Conservation (phyloP, 805 yeast species). For the Candida railenensis region DNA sequence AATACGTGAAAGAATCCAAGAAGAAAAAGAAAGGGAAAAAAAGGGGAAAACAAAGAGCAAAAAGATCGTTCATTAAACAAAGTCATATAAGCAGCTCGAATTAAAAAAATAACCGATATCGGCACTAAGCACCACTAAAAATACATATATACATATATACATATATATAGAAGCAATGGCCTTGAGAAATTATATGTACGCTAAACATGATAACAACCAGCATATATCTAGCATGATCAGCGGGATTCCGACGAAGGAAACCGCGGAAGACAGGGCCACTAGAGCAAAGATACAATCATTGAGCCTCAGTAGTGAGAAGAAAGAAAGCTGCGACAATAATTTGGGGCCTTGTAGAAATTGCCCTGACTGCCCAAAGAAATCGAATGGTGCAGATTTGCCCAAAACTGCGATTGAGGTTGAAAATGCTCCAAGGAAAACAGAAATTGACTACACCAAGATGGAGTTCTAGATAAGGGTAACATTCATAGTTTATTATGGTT, state of each 20-base stretch:
- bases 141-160: too few relatives aligned
- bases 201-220: slow-evolving; percentile 31
- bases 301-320: background rate
- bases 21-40: background rate
- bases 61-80: background rate
- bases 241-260: slow-evolving; percentile 11
- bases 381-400: slow-evolving; percentile 6
- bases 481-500: background rate
- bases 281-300: background rate
- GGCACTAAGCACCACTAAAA: background rate
- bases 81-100: background rate
- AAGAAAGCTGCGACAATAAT: background rate
- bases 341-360: slow-evolving; percentile 28
- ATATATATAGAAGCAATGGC: slow-evolving; percentile 33
- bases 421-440: slow-evolving; percentile 3
- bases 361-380: slow-evolving; percentile 26
- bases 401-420: slow-evolving; percentile 11
- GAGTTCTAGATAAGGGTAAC: too few relatives aligned
- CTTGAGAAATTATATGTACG: slow-evolving; percentile 40
- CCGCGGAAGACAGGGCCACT: slow-evolving; percentile 4
- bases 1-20: too few relatives aligned
- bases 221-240: slow-evolving; percentile 15
- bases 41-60: background rate
- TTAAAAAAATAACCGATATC: background rate
- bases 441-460: slow-evolving; percentile 5